A percentile compares a stretch with the other conserved stretches of the same genome.
Evolutionary conservation across 305 asterid genomes (phyloP).

Genomic region (Fraxinus baroniana): DNA sequence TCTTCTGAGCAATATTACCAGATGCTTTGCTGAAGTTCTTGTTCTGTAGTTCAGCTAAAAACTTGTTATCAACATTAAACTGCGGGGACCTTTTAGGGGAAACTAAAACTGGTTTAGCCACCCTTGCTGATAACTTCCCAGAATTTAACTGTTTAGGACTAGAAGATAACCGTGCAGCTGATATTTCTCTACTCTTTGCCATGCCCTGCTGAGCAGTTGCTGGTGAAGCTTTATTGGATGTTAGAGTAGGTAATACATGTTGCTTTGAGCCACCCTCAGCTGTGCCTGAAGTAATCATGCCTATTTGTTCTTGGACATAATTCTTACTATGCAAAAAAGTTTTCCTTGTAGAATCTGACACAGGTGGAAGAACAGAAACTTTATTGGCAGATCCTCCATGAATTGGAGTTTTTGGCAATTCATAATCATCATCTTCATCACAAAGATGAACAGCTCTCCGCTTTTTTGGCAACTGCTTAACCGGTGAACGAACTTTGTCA

Average conservation of each 20-base stretch:
- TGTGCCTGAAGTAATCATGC: constrained; percentile 34
- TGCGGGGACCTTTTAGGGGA: constrained; percentile 56
- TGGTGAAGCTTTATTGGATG: constrained; percentile 28
- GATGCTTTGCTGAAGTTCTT: constrained; percentile 41
- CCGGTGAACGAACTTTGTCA: constrained; percentile 41
- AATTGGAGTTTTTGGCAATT: constrained; percentile 80
- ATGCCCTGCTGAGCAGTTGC: constrained; percentile 42
- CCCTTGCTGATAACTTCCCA: constrained; percentile 38
- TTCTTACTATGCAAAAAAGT: constrained; percentile 30
- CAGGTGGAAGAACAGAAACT: constrained; percentile 32
- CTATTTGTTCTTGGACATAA: constrained; percentile 27
- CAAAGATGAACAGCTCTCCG: constrained; percentile 79
- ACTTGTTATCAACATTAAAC: constrained; percentile 34
- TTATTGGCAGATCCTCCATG: constrained; percentile 66
- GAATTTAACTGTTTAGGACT: constrained; percentile 39
- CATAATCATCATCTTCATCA: constrained; percentile 61
- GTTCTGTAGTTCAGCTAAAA: constrained; percentile 40
- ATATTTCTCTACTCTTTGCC: constrained; percentile 43
- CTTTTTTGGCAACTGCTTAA: constrained; percentile 45
- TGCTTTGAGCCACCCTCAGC: constrained; percentile 42
- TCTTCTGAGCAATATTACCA: constrained; percentile 38
- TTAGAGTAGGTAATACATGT: constrained; percentile 33
- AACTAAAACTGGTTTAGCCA: constrained; percentile 38
- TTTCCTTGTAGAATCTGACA: constrained; percentile 39
- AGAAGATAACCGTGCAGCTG: constrained; percentile 27